A percentile compares a stretch with the other conserved stretches of the same genome.
Evolutionary conservation across 768 basidiomycete species (phyloP).

Genomic region (Mycena galopus): DNA sequence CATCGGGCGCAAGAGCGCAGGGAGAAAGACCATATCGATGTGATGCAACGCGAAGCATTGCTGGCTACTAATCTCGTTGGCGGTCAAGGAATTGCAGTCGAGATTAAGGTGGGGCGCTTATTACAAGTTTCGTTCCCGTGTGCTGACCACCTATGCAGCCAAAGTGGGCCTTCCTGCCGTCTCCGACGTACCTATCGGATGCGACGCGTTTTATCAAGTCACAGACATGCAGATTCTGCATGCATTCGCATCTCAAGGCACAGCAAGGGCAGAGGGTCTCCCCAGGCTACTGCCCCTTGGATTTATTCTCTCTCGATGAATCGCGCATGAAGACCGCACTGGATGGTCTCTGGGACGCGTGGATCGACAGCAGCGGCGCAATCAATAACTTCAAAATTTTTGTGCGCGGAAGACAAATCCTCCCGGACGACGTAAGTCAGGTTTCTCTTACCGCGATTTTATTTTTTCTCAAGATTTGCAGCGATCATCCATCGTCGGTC

Average conservation of each 20-base stretch:
- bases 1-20: slow-evolving; percentile 71
- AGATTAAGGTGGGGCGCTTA: slow-evolving; percentile 84
- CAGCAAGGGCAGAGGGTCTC: slow-evolving; percentile 53
- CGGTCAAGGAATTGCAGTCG: slow-evolving; percentile 75
- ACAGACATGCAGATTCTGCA: slow-evolving; percentile 88
- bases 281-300: slow-evolving; percentile 86
- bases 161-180: slow-evolving; percentile 96
- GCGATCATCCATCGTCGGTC: slow-evolving; percentile 39
- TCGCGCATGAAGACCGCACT: slow-evolving; percentile 75
- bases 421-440: slow-evolving; percentile 68
- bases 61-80: slow-evolving; percentile 88
- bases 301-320: slow-evolving; percentile 84
- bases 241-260: slow-evolving; percentile 77
- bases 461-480: neutral
- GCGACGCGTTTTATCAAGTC: slow-evolving; percentile 72
- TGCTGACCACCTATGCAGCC: slow-evolving; percentile 67
- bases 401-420: slow-evolving; percentile 69
- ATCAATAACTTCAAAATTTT: slow-evolving; percentile 91
- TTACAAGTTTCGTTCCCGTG: slow-evolving; percentile 1
- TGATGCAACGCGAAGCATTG: slow-evolving; percentile 65
- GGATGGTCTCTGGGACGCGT: slow-evolving; percentile 77
- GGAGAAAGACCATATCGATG: slow-evolving; percentile 70
- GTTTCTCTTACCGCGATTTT: slow-evolving; percentile 34
- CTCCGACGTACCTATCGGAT: slow-evolving; percentile 68
- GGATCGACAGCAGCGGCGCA: slow-evolving; percentile 73